A percentile compares a stretch with the other conserved stretches of the same genome.
phyloP scores from a whole-genome alignment of 2,329 filamentous ascomycete genomes.

The Emericellopsis cladophorae region DNA sequence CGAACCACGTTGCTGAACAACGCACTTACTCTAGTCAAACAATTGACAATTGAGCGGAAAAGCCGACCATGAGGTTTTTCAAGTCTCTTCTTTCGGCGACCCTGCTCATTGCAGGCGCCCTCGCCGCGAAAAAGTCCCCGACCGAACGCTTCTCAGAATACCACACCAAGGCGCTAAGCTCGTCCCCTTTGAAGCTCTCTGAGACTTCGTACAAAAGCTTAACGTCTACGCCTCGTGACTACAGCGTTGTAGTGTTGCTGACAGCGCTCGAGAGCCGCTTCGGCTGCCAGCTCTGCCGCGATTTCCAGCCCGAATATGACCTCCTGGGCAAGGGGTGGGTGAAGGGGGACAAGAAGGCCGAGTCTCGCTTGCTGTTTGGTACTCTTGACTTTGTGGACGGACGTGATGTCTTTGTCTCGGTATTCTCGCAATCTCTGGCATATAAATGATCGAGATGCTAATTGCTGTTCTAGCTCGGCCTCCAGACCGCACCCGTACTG shows the following conservation, averaged over 20 bases:
- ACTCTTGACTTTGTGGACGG: conserved; percentile 84
- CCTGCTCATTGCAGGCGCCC: conserved; percentile 45
- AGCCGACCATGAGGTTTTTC: conserved; percentile 54
- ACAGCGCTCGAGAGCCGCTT: conserved; percentile 78
- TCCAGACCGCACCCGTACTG: conserved; percentile 89
- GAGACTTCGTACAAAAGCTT: conserved; percentile 65
- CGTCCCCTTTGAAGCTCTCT: conserved; percentile 62
- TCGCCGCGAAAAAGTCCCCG: conserved; percentile 52
- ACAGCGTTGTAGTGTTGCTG: conserved; percentile 68
- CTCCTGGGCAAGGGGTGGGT: conserved; percentile 76
- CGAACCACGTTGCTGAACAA: too few species aligned
- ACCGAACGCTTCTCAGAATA: conserved; percentile 58
- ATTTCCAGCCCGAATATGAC: conserved; percentile 93
- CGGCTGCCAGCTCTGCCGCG: conserved; percentile 73
- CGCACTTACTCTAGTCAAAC: too few species aligned
- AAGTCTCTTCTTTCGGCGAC: conserved; percentile 49
- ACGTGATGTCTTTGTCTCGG: conserved; percentile 74
- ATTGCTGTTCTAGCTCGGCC: conserved; percentile 52
- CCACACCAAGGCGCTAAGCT: conserved; percentile 52
- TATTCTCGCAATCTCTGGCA: conserved; percentile 26
- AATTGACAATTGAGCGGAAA: too few species aligned
- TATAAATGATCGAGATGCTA: background rate
- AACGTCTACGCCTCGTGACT: conserved; percentile 69
- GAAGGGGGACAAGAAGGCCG: conserved; percentile 65
- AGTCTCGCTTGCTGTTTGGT: conserved; percentile 64